Conservation (phyloP, 2,329 filamentous ascomycete genomes). For the Zopfia rhizophila region DNA sequence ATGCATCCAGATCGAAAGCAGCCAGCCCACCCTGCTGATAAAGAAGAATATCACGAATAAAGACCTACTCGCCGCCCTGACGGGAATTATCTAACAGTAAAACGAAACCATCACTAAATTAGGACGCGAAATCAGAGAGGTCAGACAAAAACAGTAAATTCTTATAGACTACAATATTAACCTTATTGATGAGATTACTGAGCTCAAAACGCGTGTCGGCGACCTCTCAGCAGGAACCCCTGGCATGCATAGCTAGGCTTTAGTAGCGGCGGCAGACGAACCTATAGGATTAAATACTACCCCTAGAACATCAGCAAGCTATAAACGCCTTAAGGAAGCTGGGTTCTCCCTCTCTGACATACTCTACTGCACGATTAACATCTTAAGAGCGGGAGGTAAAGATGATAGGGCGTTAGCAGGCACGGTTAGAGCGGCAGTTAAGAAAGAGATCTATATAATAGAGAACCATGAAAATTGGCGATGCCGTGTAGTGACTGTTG, state of each 20-base stretch:
- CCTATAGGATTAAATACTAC: constrained; percentile 9
- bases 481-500: constrained; percentile 19
- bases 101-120: constrained; percentile 14
- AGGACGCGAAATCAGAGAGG: constrained; percentile 14
- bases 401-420: constrained; percentile 14
- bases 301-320: constrained; percentile 8
- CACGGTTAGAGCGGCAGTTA: constrained; percentile 1
- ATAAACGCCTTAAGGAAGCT: constrained; percentile 13
- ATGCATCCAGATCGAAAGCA: constrained; percentile 13
- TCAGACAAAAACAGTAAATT: constrained; percentile 14
- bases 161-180: constrained; percentile 15
- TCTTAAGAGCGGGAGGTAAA: constrained; percentile 14
- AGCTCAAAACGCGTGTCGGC: constrained; percentile 17
- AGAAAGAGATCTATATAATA: constrained; percentile 7
- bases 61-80: constrained; percentile 13
- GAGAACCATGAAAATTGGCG: constrained; percentile 18
- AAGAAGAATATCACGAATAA: constrained; percentile 18
- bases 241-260: constrained; percentile 9
- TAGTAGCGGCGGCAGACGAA: constrained; percentile 10
- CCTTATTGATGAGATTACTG: constrained; percentile 13
- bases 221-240: constrained; percentile 14
- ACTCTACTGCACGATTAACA: constrained; percentile 14
- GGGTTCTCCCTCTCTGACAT: constrained; percentile 7
- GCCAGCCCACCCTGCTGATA: constrained; percentile 7
- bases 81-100: constrained; percentile 13